phyloP scores from a whole-genome alignment of 176 grass and related monocot species.

The Alopecurus myosuroides region DNA sequence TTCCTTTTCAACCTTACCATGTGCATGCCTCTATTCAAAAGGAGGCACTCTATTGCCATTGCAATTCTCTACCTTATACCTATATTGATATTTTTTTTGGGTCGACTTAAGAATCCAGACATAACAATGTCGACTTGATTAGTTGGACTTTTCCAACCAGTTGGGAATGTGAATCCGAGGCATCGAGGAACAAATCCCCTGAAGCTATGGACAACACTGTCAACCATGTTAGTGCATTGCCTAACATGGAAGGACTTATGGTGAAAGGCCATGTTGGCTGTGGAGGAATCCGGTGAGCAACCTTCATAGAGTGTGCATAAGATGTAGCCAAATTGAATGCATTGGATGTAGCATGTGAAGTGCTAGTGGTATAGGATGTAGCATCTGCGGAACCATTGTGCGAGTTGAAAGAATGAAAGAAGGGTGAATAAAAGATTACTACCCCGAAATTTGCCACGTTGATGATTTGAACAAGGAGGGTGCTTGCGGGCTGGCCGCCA shows the following conservation, averaged over 20 bases:
- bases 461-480: no score
- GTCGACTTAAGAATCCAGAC: background rate
- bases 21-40: background rate
- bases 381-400: no score
- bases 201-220: fast-evolving
- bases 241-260: background rate
- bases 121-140: no score
- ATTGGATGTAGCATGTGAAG: background rate
- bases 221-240: background rate
- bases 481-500: no score
- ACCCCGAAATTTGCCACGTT: no score
- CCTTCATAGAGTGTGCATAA: background rate
- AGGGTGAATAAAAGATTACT: no score
- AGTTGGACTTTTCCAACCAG: background rate
- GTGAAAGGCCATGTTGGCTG: background rate
- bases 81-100: background rate
- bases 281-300: background rate
- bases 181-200: background rate
- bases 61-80: background rate
- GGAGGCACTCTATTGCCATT: background rate
- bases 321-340: background rate
- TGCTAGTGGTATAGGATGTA: no score
- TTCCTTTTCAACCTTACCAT: no score
- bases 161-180: background rate
- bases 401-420: no score